phyloP scores from a whole-genome alignment of 257 asterid species.

The Plantago elongata region DNA sequence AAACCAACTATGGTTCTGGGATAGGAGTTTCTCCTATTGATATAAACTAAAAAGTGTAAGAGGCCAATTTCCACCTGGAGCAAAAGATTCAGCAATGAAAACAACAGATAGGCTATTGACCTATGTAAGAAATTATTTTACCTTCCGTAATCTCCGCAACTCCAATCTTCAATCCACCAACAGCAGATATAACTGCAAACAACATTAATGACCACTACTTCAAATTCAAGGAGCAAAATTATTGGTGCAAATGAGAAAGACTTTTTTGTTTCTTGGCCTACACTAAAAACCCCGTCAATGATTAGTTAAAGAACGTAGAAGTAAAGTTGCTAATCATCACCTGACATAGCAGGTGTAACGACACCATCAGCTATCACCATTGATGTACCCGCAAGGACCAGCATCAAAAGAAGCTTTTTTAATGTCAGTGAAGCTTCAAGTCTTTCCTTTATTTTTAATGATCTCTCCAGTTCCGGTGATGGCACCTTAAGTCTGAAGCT shows the following conservation, averaged over 20 bases:
- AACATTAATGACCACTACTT: conserved; percentile 23
- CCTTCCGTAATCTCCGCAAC: conserved; percentile 74
- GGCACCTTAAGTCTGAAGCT: conserved; percentile 97
- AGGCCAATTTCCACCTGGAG: neutral
- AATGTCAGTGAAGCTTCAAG: conserved; percentile 81
- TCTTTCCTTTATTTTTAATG: conserved; percentile 85
- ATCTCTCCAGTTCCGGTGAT: conserved; percentile 97
- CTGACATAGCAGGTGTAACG: conserved; percentile 99
- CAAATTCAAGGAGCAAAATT: conserved; percentile 21
- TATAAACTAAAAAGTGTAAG: conserved; percentile 9
- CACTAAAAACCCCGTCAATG: conserved; percentile 19
- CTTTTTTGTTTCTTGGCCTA: conserved; percentile 20
- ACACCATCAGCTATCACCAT: conserved; percentile 99
- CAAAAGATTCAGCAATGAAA: conserved; percentile 18
- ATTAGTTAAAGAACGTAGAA: conserved; percentile 15
- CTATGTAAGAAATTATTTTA: conserved; percentile 25
- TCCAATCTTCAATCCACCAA: conserved; percentile 91
- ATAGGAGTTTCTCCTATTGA: conserved; percentile 8
- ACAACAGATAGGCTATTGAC: conserved; percentile 4
- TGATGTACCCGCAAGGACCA: conserved; percentile 98
- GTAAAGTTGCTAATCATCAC: conserved; percentile 33
- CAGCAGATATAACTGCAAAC: conserved; percentile 89
- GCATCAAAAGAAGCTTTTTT: conserved; percentile 76
- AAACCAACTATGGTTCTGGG: conserved; percentile 10
- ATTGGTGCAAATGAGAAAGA: conserved; percentile 14